Conservation (phyloP, 164 flowering plant species). For the Dillenia suffruticosa region DNA sequence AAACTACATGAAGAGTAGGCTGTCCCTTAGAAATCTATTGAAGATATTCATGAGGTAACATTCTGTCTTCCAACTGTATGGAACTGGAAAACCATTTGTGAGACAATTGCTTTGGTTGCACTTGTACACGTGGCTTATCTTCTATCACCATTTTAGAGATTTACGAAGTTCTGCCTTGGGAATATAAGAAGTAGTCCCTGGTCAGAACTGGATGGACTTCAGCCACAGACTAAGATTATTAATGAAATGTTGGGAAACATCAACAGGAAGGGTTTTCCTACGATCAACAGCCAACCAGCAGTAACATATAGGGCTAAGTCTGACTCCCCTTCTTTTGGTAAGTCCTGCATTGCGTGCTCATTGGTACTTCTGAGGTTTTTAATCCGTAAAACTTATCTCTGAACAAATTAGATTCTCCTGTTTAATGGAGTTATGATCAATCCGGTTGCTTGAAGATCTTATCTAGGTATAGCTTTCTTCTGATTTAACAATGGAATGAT, state of each 20-base stretch:
- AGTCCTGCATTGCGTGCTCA: no score
- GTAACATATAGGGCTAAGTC: conserved; percentile 89
- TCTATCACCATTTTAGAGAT: conserved; percentile 59
- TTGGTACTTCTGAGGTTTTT: no score
- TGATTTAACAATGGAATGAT: no score
- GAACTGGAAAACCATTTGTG: no score
- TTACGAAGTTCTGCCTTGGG: conserved; percentile 70
- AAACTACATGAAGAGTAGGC: conserved; percentile 90
- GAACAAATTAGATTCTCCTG: no score
- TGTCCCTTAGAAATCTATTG: conserved; percentile 61
- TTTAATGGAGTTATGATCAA: no score
- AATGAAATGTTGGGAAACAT: conserved; percentile 64
- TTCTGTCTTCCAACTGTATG: not conserved
- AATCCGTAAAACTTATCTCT: no score
- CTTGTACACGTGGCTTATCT: conserved; percentile 1
- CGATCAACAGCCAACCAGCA: conserved; percentile 98
- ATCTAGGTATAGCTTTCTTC: no score
- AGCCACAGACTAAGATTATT: conserved; percentile 88
- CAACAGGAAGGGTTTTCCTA: conserved; percentile 83
- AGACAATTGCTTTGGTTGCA: not conserved
- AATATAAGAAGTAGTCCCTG: conserved; percentile 78
- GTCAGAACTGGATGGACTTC: conserved; percentile 96
- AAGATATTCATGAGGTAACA: conserved; percentile 81
- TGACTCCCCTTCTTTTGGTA: conserved; percentile 83
- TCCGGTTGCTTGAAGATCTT: no score